phyloP scores from a whole-genome alignment of 2,329 filamentous ascomycete genomes.

The Fusarium guadeloupense region DNA sequence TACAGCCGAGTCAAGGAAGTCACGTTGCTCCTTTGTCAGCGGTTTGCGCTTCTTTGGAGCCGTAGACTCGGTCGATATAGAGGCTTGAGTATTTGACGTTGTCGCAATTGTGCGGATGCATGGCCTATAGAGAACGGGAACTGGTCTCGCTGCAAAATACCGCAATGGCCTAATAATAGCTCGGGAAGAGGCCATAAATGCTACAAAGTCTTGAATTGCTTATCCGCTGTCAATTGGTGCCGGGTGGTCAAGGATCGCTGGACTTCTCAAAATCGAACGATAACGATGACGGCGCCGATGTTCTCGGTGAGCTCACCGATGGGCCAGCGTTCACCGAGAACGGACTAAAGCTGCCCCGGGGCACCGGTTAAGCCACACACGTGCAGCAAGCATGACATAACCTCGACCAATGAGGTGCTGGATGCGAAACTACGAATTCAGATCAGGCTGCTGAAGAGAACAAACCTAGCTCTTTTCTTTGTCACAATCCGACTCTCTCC shows the following conservation, averaged over 20 bases:
- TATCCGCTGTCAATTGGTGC: constrained; percentile 17
- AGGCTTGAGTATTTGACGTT: constrained; percentile 28
- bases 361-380: constrained; percentile 34
- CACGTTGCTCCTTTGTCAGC: constrained; percentile 73
- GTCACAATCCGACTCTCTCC: constrained; percentile 14
- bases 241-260: neutral
- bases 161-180: constrained; percentile 28
- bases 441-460: constrained; percentile 34
- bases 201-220: neutral
- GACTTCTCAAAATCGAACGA: constrained; percentile 38
- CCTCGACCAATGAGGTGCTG: constrained; percentile 38
- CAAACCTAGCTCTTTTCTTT: constrained; percentile 22
- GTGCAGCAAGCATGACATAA: constrained; percentile 42
- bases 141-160: constrained; percentile 24
- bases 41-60: constrained; percentile 60
- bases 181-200: constrained; percentile 34
- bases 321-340: constrained; percentile 12
- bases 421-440: constrained; percentile 37
- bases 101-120: constrained; percentile 37
- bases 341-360: constrained; percentile 44
- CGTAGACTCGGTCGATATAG: constrained; percentile 34
- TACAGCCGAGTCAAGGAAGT: constrained; percentile 80
- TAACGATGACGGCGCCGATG: constrained; percentile 29
- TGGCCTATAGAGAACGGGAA: constrained; percentile 22
- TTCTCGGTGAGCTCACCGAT: constrained; percentile 29